Evolutionary conservation across 495 filamentous ascomycete genomes (phyloP), one percentile per base, ranked within the genome.

Genomic region (Amorphotheca resinae): DNA sequence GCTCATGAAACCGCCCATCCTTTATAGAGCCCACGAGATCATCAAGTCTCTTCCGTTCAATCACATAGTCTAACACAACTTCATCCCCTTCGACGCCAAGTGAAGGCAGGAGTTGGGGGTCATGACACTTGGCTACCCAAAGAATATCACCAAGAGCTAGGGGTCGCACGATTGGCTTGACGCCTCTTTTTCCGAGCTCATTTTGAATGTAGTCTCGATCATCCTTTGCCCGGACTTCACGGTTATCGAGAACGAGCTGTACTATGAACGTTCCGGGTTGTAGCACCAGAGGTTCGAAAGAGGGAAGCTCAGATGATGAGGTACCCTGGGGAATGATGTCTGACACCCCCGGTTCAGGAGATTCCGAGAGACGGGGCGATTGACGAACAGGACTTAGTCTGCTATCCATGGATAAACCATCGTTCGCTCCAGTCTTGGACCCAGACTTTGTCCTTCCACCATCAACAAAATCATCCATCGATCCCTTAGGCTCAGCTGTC

Each of bases 1-100:
- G 85, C 52, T 93, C 85, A 50, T 79, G 79, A 52, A 87, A 91
- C 0, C 85, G 76, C 0, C 84, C 82, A 40, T 91, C 85, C 57
- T 81, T 87, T 56, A 91, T 84, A 34, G 80, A 85, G 20, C 71
- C 64, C 6, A 91, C 66, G 3, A 93, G 67, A 59, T 93, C 85
- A 50, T 93, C 85, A 0, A 88, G 69, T 2, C 85, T 70, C 53
- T 93, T 93, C 37, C 85, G 73, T 60, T 93, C 85, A 0, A 89
- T 70, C 22, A 93, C 83, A 66, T 76, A 85, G 55, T 89, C 84
- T 4, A 93, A 66, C 31, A 86, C 76, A 3, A 87, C 62, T 59
- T 91, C 85, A 43, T 82, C 74, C n/a, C 80, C 71, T 60, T 84
- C 77, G 35, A 72, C 71, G 36, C 73, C 73, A 41, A 68, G 60